A percentile compares a stretch with the other conserved stretches of the same genome.
phyloP scores from a whole-genome alignment of 2,329 filamentous ascomycete species.

The Ilyonectria robusta region DNA sequence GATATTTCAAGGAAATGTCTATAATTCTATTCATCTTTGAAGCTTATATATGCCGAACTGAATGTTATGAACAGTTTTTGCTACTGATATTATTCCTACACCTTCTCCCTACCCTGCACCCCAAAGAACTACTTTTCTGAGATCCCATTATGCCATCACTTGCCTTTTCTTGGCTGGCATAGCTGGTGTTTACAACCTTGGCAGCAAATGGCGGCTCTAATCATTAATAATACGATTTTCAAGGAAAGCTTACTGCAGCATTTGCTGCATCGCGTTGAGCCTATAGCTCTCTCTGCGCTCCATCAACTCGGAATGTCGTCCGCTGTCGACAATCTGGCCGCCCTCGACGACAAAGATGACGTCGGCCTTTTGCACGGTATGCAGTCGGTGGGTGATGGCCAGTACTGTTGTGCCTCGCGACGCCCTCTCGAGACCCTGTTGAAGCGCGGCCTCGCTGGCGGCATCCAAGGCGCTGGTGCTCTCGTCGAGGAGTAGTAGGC shows the following conservation, averaged over 20 bases:
- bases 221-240: background rate
- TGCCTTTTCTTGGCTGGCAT: too few relatives aligned
- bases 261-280: conserved; percentile 66
- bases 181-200: background rate
- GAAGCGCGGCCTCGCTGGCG: conserved; percentile 75
- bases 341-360: conserved; percentile 70
- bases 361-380: conserved; percentile 69
- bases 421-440: conserved; percentile 74
- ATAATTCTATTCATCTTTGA: background rate
- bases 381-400: conserved; percentile 70
- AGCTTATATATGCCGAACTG: too few relatives aligned
- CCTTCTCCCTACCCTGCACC: too few relatives aligned
- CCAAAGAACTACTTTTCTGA: too few relatives aligned
- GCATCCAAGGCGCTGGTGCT: conserved; percentile 84
- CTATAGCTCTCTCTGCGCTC: conserved; percentile 66
- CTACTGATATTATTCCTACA: too few relatives aligned
- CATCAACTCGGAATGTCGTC: conserved; percentile 67
- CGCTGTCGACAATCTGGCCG: conserved; percentile 65
- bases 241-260: conserved; percentile 47
- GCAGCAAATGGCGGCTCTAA: background rate
- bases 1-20: background rate
- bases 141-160: too few relatives aligned
- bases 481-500: conserved; percentile 84
- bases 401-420: conserved; percentile 68
- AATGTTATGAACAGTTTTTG: too few relatives aligned